These are phyloP conservation scores for Wickerhamomyces subpelliculosus DNA, from an alignment of 805 yeast genomes.

Conservation along the genomic window DNA sequence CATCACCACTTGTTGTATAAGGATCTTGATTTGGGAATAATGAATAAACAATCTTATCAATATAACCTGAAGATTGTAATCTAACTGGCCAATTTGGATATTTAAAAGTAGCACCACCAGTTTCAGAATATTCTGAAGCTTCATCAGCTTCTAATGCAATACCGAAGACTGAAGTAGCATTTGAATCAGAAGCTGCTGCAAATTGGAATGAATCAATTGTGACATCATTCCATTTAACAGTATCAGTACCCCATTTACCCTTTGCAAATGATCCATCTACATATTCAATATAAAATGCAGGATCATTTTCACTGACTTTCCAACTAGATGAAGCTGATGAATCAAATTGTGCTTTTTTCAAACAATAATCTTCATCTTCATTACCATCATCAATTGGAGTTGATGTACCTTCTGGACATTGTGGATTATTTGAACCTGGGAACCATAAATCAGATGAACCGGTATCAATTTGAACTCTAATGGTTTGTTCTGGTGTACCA, in stretches of 20 bases:
- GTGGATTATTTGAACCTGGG: constrained; percentile 12
- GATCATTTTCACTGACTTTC: background rate
- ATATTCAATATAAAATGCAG: constrained; percentile 29
- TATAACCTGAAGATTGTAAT: constrained; percentile 51
- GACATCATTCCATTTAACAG: constrained; percentile 45
- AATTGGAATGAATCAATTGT: constrained; percentile 47
- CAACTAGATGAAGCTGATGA: background rate
- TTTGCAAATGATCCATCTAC: constrained; percentile 38
- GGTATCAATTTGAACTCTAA: constrained; percentile 22
- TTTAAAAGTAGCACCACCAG: constrained; percentile 27
- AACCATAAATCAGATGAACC: constrained; percentile 27
- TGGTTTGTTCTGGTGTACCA: constrained; percentile 20
- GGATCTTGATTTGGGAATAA: constrained; percentile 42
- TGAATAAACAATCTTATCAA: constrained; percentile 51
- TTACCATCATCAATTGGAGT: background rate
- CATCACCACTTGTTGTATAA: constrained; percentile 19
- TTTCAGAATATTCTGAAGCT: constrained; percentile 34
- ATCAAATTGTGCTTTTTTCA: background rate
- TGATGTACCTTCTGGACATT: background rate
- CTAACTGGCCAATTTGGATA: constrained; percentile 65
- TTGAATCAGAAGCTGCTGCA: constrained; percentile 66
- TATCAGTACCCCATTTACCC: constrained; percentile 42
- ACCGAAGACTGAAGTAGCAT: constrained; percentile 70
- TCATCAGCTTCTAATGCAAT: constrained; percentile 69
- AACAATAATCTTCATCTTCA: background rate